Base-by-base conservation (phyloP, 495 filamentous ascomycete genomes). In the Chlorociboria aeruginascens region DNA sequence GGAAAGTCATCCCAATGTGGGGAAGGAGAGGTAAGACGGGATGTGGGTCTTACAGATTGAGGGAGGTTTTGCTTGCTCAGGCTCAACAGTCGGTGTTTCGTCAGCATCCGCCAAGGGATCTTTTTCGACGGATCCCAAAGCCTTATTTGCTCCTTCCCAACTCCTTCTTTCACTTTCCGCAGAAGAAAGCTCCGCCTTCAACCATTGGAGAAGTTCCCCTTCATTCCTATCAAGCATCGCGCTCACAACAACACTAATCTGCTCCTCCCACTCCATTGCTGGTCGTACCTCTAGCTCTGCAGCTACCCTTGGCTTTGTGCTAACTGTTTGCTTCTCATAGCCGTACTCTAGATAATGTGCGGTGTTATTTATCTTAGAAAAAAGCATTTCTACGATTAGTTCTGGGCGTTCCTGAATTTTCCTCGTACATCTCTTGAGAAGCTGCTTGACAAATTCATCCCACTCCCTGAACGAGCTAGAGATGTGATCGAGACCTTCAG, bases 271-370 rank as follows among this genome's bases (percentile, higher is more conserved):
- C 10, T 80, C 76, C 40, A 78, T 70, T 1, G 74, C 77, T 30
- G 81, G 76, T 52, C 81, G 83, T 36, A 99, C 82, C 53, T 93
- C 82, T 34, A 99, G 69, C 58, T 89, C 83, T 3, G 85, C 73
- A 0, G 58, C 73, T n/a, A 85, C 73, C 50, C 76, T 72, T 33
- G 75, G 73, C 32, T 70, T 74, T 11, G 69, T 63, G 8, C 75
- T 71, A 20, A 77, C 58, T 0, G 82, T 79, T 58, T 89, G 86
- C 56, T 82, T 85, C 57, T 95, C 87, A 54, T 87, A 82, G 6
- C 93, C 93, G 59, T 88, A 85, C 59, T 96, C 86, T 3, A 99
- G 73, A 59, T 86, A 97, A 62, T 81, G 84, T 0, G 82, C 73
- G 0, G 89, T 94, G 2, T 75, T 75, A 46, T 79, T 81, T 56